Base-by-base conservation (phyloP, 2,329 filamentous ascomycete species). In the Pseudogymnoascus sp. region DNA sequence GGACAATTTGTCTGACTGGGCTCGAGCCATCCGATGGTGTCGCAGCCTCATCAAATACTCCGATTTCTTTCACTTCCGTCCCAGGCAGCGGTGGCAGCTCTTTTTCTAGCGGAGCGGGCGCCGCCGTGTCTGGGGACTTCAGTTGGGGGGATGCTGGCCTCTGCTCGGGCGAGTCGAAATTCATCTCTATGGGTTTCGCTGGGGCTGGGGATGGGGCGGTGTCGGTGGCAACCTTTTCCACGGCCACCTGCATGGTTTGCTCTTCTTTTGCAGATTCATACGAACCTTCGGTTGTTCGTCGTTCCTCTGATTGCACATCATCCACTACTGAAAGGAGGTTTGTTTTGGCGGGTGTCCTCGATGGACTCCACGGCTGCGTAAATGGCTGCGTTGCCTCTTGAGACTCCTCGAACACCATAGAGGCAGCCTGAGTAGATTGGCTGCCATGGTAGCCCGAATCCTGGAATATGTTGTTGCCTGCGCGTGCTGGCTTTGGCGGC, bases 361-460 rank as follows among this genome's bases (percentile, higher is more conserved):
- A 72, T 69, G 8, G 75, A 74, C 4, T 74, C 71, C 35, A 65
- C 35, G 19, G 75, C 72, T 33, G 73, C 64, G 50, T 33, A 21
- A 35, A 57, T 15, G 50, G 50, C 8, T 33, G 50, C 11, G 50
- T 57, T 57, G 50, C 50, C 11, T 57, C 50, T 33, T 57, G 50
- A 33, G 50, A 33, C 50, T 57, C 50, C 50, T 57, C 50, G 11
- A 57, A 57, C 10, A 57, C n/a, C 50, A 57, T 57, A 23, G 59
- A 61, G n/a, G 38, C 15, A 61, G 59, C 63, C 42, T 63, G 60
- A 17, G 60, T 64, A 28, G 69, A 61, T 68, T 87, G 85, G 69
- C 86, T 88, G 57, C 87, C 88, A 76, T 89, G 85, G 70, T 90
- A 91, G 28, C 88, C 88, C 35, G 88, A 91, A 69, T 91, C 88